phyloP scores from a whole-genome alignment of 108 stramenopile species.

The Stephanodiscus minutulus region DNA sequence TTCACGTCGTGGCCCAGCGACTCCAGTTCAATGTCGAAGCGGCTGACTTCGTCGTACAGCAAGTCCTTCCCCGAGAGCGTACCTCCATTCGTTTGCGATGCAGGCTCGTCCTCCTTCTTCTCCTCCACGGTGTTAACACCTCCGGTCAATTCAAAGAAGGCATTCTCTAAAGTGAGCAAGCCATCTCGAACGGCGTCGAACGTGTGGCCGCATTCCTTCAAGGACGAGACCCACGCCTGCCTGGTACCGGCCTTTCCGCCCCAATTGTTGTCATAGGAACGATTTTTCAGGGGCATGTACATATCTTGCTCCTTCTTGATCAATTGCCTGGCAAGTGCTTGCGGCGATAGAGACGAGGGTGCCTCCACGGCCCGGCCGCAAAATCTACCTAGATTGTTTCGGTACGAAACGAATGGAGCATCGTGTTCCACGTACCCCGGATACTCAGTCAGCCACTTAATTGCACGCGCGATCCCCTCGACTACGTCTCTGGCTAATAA shows the following conservation, averaged over 20 bases:
- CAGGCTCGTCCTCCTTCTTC: constrained; percentile 5
- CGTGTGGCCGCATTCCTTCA: constrained; percentile 78
- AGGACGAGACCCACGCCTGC: constrained; percentile 76
- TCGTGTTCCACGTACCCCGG: constrained; percentile 75
- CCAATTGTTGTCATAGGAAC: constrained; percentile 78
- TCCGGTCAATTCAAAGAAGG: constrained; percentile 74
- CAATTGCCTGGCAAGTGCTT: constrained; percentile 74
- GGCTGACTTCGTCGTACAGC: constrained; percentile 56
- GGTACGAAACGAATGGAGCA: constrained; percentile 69
- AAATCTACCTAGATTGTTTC: constrained; percentile 73
- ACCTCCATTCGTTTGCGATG: constrained; percentile 6
- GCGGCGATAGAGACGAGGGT: constrained; percentile 62
- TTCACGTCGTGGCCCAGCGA: constrained; percentile 66
- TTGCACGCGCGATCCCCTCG: constrained; percentile 63
- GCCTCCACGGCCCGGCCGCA: constrained; percentile 83
- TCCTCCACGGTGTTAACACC: constrained; percentile 43
- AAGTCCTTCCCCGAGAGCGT: constrained; percentile 52
- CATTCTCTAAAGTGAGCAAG: constrained; percentile 77
- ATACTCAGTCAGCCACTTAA: constrained; percentile 57
- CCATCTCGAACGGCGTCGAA: constrained; percentile 70
- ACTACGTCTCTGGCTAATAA: constrained; percentile 55
- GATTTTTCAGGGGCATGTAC: constrained; percentile 73
- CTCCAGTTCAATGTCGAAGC: constrained; percentile 85
- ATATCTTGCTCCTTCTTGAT: constrained; percentile 80
- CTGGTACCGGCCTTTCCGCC: constrained; percentile 81